Conservation (phyloP, 495 filamentous ascomycete species). For the Symbiotaphrina buchneri region DNA sequence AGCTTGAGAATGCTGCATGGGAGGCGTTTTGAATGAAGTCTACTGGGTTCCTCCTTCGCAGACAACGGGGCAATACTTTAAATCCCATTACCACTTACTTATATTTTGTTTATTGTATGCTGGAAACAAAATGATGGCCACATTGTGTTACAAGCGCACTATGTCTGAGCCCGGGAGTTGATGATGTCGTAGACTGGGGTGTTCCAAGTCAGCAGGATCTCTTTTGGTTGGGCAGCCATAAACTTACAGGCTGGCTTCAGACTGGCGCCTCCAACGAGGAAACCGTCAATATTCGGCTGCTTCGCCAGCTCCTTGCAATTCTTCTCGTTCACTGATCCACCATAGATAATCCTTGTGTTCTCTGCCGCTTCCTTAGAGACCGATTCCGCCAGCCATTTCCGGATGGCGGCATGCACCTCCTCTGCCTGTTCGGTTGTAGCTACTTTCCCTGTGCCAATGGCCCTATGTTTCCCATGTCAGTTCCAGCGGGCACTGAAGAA, state of each 20-base stretch:
- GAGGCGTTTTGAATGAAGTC: too few relatives aligned
- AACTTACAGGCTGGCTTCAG: slow-evolving; percentile 92
- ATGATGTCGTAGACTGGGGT: slow-evolving; percentile 42
- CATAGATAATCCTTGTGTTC: slow-evolving; percentile 78
- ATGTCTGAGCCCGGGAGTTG: slow-evolving; percentile 29
- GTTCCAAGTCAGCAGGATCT: slow-evolving; percentile 4
- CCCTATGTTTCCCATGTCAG: slow-evolving; percentile 17
- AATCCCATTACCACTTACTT: not conserved
- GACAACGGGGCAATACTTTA: too few relatives aligned
- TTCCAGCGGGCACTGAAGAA: too few relatives aligned
- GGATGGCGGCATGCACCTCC: slow-evolving; percentile 84
- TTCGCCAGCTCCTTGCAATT: slow-evolving; percentile 86
- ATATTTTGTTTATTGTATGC: too few relatives aligned
- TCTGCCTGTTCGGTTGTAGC: slow-evolving; percentile 82
- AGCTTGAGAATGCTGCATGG: too few relatives aligned
- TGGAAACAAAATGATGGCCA: too few relatives aligned
- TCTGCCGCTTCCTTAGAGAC: slow-evolving; percentile 51
- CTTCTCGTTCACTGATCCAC: slow-evolving; percentile 91
- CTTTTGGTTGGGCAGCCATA: not conserved
- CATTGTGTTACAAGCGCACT: too few relatives aligned
- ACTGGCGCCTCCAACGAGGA: slow-evolving; percentile 93
- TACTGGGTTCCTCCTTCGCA: too few relatives aligned
- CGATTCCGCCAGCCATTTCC: slow-evolving; percentile 59
- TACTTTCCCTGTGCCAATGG: slow-evolving; percentile 95
- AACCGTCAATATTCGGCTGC: slow-evolving; percentile 89